phyloP scores from a whole-genome alignment of 495 filamentous ascomycete genomes.

The Patellaria atrata region DNA sequence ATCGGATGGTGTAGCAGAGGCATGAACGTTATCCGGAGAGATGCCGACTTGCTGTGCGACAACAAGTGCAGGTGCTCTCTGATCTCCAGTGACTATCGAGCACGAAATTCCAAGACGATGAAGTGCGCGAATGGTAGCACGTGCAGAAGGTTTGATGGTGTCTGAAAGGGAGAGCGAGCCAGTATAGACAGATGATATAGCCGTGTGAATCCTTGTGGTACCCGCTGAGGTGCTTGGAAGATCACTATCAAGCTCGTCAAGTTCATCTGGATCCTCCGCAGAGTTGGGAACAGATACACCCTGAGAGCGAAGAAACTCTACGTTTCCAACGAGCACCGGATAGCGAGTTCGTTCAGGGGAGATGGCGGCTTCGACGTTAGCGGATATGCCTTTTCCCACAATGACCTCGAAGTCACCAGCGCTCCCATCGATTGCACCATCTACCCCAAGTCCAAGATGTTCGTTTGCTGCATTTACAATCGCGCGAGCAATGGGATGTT shows the following conservation, averaged over 20 bases:
- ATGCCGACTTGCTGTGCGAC: conserved; percentile 81
- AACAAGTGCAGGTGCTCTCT: conserved; percentile 60
- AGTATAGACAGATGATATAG: conserved; percentile 65
- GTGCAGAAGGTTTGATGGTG: conserved; percentile 75
- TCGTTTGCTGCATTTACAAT: conserved; percentile 59
- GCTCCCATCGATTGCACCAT: conserved; percentile 64
- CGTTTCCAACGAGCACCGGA: conserved; percentile 70
- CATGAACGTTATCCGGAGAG: conserved; percentile 53
- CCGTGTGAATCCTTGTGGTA: conserved; percentile 79
- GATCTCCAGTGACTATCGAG: conserved; percentile 90
- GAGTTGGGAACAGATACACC: conserved; percentile 51
- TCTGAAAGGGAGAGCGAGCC: conserved; percentile 76
- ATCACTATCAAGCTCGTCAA: conserved; percentile 29
- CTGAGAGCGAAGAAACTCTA: conserved; percentile 54
- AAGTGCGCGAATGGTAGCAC: conserved; percentile 71
- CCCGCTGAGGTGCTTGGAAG: conserved; percentile 34
- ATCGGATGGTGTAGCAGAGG: conserved; percentile 70
- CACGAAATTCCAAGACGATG: conserved; percentile 70
- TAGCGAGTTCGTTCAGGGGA: conserved; percentile 52
- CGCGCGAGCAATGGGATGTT: conserved; percentile 87
- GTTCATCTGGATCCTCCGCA: conserved; percentile 38
- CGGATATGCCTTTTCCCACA: conserved; percentile 76
- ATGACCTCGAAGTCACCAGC: conserved; percentile 70
- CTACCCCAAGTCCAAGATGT: conserved; percentile 54
- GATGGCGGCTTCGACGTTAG: conserved; percentile 61